Conservation (phyloP, 1,139 yeast genomes). For the Sugiyamaella xylanicola region DNA sequence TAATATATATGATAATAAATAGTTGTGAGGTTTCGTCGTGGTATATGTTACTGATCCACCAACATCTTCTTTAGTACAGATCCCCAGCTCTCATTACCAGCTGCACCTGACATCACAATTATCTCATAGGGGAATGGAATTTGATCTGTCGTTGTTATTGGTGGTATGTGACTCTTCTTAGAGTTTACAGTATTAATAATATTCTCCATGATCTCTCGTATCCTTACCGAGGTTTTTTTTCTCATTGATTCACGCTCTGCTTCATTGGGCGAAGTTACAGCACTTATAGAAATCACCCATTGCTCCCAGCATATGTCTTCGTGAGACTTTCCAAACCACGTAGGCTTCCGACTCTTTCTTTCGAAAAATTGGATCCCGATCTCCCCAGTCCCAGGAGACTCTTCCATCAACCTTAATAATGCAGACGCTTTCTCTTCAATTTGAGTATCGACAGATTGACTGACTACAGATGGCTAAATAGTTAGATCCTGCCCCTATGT, state of each 20-base stretch:
- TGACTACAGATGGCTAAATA: conserved; percentile 37
- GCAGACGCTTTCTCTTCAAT: conserved; percentile 37
- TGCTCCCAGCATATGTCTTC: conserved; percentile 53
- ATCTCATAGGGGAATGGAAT: conserved; percentile 67
- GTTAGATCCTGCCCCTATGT: conserved; percentile 16
- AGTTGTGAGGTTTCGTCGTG: neutral
- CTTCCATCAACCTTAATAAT: conserved; percentile 33
- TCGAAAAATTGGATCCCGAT: conserved; percentile 44
- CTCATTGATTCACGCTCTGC: conserved; percentile 27
- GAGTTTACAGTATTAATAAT: conserved; percentile 56
- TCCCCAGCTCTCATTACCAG: conserved; percentile 38
- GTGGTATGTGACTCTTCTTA: conserved; percentile 70
- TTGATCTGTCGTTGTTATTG: conserved; percentile 65
- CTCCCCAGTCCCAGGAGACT: conserved; percentile 27
- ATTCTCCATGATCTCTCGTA: conserved; percentile 49
- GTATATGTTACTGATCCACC: conserved; percentile 23
- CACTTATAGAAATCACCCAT: conserved; percentile 48
- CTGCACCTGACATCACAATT: conserved; percentile 34
- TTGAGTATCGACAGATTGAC: conserved; percentile 36
- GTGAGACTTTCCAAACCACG: conserved; percentile 48
- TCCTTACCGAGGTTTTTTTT: conserved; percentile 33
- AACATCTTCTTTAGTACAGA: conserved; percentile 41
- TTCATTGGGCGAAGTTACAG: conserved; percentile 36
- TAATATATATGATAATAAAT: conserved; percentile 12
- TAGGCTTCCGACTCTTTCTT: conserved; percentile 38